Evolutionary conservation across 140 eudicot species (phyloP).

Genomic region (Erigeron philadelphicus): DNA sequence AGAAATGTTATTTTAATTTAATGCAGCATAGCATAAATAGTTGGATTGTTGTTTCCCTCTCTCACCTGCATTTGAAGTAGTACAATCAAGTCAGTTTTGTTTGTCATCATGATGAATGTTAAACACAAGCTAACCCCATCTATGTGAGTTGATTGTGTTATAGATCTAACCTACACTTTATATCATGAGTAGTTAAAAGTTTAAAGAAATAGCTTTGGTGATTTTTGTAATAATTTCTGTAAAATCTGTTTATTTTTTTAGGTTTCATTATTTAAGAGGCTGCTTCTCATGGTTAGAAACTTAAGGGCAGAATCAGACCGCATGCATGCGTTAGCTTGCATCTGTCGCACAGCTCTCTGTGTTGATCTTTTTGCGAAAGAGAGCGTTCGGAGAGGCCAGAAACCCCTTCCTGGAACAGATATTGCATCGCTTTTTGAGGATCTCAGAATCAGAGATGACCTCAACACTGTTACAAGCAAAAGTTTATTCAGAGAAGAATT

Average conservation of each 20-base stretch:
- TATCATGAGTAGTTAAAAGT: neutral
- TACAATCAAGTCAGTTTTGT: neutral
- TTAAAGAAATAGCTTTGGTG: conserved; percentile 14
- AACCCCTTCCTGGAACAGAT: conserved; percentile 93
- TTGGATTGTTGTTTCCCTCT: neutral
- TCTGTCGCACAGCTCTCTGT: conserved; percentile 90
- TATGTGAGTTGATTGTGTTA: neutral
- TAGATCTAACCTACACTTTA: neutral
- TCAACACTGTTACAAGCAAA: conserved; percentile 72
- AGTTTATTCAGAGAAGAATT: conserved; percentile 89
- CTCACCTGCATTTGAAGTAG: neutral
- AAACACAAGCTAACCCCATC: neutral
- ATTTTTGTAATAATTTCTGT: conserved; percentile 9
- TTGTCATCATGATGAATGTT: neutral
- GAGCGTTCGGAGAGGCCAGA: conserved; percentile 89
- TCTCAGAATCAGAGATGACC: conserved; percentile 71
- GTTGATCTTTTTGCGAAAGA: conserved; percentile 95
- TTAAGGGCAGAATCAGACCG: conserved; percentile 93
- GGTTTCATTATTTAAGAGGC: conserved; percentile 81
- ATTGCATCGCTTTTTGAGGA: conserved; percentile 91
- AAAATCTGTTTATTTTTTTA: conserved; percentile 24
- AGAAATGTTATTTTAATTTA: neutral
- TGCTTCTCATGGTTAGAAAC: conserved; percentile 96
- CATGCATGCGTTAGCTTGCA: conserved; percentile 97
- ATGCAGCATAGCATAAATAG: neutral